Base-by-base conservation (phyloP, 78 protist species). In the Pigoraptor vietnamica region DNA sequence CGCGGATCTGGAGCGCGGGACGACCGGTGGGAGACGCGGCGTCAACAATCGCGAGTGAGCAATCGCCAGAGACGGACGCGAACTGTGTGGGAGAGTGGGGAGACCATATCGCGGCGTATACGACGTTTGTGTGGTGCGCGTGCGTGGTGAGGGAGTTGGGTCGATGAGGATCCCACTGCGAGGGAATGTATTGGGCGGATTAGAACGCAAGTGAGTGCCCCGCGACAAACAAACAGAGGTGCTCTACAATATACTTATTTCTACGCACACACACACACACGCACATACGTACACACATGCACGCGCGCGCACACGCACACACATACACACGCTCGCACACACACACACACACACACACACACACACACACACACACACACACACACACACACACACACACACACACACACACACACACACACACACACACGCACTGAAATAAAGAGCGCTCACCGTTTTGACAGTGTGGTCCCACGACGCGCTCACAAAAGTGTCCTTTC, bases 21-120 rank as follows among this genome's bases (percentile, higher is more conserved):
- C 19, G 2, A 0, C 21, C 34, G 35, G 83, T 38, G 0, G 24
- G 36, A 0, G 90, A 83, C 56, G 40, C 89, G 35, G 90, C 93
- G 91, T 92, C 90, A 24, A 93, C 24, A 33, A 38, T 84, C 89
- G 67, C 67, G 14, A 40, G 24, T 0, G 91, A 34, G 39, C 87
- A n/a, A 33, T 93, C 95, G 23, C 92, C 95, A 19, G 90, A 82
- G 40, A 34, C 87, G 0, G 93, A 87, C 0, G 89, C 91, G 24
- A 93, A 91, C 86, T 56, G 23, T 0, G 1, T 81, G 37, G 39
- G 29, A 9, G 0, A 0, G 38, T 48, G 37, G 0, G 95, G 95
- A 9, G 0, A 0, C 88, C 87, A 91, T 0, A 67, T n/a, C 9
- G 91, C 81, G 40, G 24, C 55, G 67, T 93, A 93, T 29, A 93